A percentile compares a stretch with the other conserved stretches of the same genome.
Evolutionary conservation across 306 rosid genomes (phyloP).

Genomic region (Acmispon strigosus): DNA sequence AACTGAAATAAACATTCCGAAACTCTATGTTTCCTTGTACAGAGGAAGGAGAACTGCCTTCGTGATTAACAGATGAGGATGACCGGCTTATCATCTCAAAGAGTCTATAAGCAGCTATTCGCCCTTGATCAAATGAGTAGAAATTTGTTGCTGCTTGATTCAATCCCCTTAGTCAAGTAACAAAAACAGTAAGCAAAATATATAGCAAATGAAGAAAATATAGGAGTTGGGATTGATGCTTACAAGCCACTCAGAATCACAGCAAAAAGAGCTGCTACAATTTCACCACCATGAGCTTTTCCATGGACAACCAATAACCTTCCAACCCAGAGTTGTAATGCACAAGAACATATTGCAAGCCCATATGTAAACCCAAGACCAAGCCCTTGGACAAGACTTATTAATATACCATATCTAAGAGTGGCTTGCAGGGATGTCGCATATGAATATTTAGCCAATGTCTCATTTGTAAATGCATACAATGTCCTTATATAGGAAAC

Average conservation of each 20-base stretch:
- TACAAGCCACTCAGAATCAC: slow-evolving; percentile 98
- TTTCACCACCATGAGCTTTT: slow-evolving; percentile 93
- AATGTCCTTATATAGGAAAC: slow-evolving; percentile 87
- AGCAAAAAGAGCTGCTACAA: slow-evolving; percentile 89
- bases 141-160: slow-evolving; percentile 99
- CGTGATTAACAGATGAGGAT: slow-evolving; percentile 74
- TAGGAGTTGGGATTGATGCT: slow-evolving; percentile 31
- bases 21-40: slow-evolving; percentile 98
- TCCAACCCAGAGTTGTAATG: slow-evolving; percentile 99
- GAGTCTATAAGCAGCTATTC: slow-evolving; percentile 97
- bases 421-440: slow-evolving; percentile 99
- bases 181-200: slow-evolving; percentile 5
- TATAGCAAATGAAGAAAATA: not conserved
- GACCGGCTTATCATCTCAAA: slow-evolving; percentile 99
- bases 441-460: slow-evolving; percentile 95
- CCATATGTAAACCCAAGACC: slow-evolving; percentile 99
- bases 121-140: slow-evolving; percentile 98
- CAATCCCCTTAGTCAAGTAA: slow-evolving; percentile 66
- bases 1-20: slow-evolving; percentile 95
- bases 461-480: slow-evolving; percentile 94
- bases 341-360: slow-evolving; percentile 99
- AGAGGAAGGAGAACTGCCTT: slow-evolving; percentile 59
- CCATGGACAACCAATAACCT: slow-evolving; percentile 56
- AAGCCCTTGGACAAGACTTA: slow-evolving; percentile 99
- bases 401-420: slow-evolving; percentile 93